These are phyloP conservation scores for Deinandra increscens DNA, from an alignment of 129 eudicot species.

Conservation along the genomic window DNA sequence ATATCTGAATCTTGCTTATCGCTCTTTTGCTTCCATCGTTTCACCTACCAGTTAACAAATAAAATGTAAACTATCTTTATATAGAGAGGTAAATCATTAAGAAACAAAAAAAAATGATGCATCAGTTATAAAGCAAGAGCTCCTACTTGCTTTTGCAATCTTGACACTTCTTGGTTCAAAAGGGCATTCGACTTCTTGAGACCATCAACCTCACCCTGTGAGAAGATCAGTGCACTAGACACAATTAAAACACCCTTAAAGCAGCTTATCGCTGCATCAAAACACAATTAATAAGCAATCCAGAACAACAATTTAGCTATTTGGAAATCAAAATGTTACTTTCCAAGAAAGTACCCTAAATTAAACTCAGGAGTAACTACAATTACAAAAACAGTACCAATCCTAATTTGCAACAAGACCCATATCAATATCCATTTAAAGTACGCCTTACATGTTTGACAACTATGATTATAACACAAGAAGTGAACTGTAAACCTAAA, in stretches of 20 bases:
- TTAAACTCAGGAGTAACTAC: neutral
- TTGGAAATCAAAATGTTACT: neutral
- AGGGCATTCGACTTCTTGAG: conserved; percentile 69
- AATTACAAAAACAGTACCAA: neutral
- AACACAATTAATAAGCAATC: neutral
- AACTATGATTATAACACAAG: neutral
- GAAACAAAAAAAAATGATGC: conserved; percentile 13
- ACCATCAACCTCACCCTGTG: conserved; percentile 72
- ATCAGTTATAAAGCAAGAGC: neutral
- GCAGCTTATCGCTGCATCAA: neutral
- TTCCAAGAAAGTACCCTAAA: conserved; percentile 7
- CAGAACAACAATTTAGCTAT: neutral
- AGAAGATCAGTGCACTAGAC: conserved; percentile 54
- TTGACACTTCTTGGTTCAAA: conserved; percentile 65
- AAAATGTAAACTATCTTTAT: neutral
- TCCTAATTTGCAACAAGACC: conserved; percentile 1
- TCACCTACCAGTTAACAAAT: conserved; percentile 44
- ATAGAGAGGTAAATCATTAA: neutral
- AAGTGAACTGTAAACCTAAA: neutral
- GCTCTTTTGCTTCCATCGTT: conserved; percentile 56
- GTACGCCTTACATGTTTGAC: no score
- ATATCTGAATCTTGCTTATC: conserved; percentile 63
- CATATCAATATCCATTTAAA: neutral
- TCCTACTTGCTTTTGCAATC: conserved; percentile 65
- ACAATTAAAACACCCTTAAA: no score